These are phyloP conservation scores for Pyricularia pennisetigena DNA, from an alignment of 2,329 filamentous ascomycete genomes.

Conservation along the genomic window DNA sequence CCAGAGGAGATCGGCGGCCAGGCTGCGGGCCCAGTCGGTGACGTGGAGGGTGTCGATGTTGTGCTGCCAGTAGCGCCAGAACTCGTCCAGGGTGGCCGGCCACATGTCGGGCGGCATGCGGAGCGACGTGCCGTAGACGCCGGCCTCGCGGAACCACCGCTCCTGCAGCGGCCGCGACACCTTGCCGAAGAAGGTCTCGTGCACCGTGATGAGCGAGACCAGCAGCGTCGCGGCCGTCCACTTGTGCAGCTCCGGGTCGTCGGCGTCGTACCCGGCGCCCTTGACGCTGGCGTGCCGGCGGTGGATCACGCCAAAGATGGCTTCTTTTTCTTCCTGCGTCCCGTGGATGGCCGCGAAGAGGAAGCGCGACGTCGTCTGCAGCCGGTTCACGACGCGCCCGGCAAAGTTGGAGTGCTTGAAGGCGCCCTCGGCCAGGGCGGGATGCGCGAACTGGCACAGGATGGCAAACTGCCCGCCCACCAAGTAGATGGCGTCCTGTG, in stretches of 20 bases:
- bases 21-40: not conserved
- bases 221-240: not conserved
- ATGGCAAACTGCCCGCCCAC: not conserved
- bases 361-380: not conserved
- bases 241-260: not conserved
- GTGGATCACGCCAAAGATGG: not conserved
- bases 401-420: conserved; percentile 1
- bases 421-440: not conserved
- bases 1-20: not conserved
- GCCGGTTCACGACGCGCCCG: not conserved
- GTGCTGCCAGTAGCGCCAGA: not conserved
- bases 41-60: not conserved
- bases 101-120: not conserved
- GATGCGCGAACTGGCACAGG: not conserved
- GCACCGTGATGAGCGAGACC: not conserved
- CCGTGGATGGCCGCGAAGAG: not conserved
- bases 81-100: not conserved
- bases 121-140: not conserved
- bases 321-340: not conserved
- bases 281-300: not conserved
- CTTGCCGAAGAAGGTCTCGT: conserved; percentile 1
- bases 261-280: not conserved
- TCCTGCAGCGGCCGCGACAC: not conserved
- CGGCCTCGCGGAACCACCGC: not conserved
- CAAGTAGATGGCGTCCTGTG: not conserved